Base-by-base conservation (phyloP, 345 rosid genomes). In the Corchorus olitorius region DNA sequence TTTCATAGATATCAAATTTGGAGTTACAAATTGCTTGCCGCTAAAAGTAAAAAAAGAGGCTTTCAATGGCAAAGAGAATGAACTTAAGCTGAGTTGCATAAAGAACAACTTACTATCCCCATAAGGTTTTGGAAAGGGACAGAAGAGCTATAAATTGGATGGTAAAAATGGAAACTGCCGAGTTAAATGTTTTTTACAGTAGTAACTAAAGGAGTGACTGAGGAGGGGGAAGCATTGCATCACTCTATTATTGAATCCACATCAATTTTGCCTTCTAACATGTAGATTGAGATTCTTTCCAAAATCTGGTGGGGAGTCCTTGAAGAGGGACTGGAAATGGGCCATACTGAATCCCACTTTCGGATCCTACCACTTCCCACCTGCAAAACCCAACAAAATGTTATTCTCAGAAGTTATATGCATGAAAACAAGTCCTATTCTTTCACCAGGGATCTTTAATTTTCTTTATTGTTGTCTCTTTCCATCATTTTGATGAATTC, bases 241-340 rank as follows among this genome's bases (percentile, higher is more conserved):
- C 43, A 39, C 43, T 3, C 43, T 39, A 39, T 39, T 39, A 39
- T 39, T 39, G 6, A 39, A 39, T 39, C 43, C 43, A 39, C 58
- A 67, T 35, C 20, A n/a, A 37, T 41, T 49, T 0, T 33, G 60
- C 59, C 54, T 48, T 43, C 74, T 49, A 76, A 55, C 49, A 54
- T 65, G 77, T 74, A 48, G 81, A 61, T 80, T 87, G 72, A 48
- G 81, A 61, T 80, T 87, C 86, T 70, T 85, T 86, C 88, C 90
- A 87, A 83, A 87, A 90, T 86, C 87, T 87, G 69, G 97, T 82
- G 61, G 94, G 92, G 37, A 92, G 89, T 53, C 95, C 95, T 83
- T 87, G 76, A 56, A 69, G 22, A 20, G 97, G 97, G 65, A 92
- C 91, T 22, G 94, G 97, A 71, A 92, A 92, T 84, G 97, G 97